These are phyloP conservation scores for Dactylellina haptotyla DNA, from an alignment of 2,329 filamentous ascomycete species.

Conservation along the genomic window DNA sequence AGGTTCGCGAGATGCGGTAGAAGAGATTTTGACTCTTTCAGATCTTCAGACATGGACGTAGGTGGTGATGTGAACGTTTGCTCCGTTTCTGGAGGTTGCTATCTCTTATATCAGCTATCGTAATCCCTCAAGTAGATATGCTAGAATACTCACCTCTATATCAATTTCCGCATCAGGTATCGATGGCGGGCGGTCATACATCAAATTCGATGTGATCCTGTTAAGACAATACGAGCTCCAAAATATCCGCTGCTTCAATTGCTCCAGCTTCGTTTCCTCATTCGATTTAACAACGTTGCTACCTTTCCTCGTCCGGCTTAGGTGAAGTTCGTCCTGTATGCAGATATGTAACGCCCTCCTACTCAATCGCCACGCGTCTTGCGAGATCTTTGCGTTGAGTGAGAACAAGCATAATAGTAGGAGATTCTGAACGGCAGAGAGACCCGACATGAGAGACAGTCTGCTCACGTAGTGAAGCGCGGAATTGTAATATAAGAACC, in stretches of 20 bases:
- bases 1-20: constrained; percentile 10
- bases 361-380: constrained; percentile 47
- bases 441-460: constrained; percentile 12
- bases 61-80: constrained; percentile 3
- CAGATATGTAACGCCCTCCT: constrained; percentile 41
- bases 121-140: neutral
- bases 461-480: constrained; percentile 19
- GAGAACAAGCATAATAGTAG: constrained; percentile 38
- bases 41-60: neutral
- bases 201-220: constrained; percentile 35
- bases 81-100: constrained; percentile 10
- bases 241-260: constrained; percentile 26
- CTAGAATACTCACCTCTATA: constrained; percentile 7
- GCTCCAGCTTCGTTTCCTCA: neutral
- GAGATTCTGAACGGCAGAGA: constrained; percentile 27
- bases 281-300: neutral
- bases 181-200: constrained; percentile 45
- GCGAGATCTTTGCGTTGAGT: constrained; percentile 32
- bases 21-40: constrained; percentile 7
- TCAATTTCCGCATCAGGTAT: constrained; percentile 49
- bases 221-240: constrained; percentile 46
- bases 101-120: neutral
- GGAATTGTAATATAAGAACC: constrained; percentile 37
- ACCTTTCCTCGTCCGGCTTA: neutral
- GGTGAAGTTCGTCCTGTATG: constrained; percentile 44